phyloP scores from a whole-genome alignment of 257 asterid species.

The Pogostemon cablin region DNA sequence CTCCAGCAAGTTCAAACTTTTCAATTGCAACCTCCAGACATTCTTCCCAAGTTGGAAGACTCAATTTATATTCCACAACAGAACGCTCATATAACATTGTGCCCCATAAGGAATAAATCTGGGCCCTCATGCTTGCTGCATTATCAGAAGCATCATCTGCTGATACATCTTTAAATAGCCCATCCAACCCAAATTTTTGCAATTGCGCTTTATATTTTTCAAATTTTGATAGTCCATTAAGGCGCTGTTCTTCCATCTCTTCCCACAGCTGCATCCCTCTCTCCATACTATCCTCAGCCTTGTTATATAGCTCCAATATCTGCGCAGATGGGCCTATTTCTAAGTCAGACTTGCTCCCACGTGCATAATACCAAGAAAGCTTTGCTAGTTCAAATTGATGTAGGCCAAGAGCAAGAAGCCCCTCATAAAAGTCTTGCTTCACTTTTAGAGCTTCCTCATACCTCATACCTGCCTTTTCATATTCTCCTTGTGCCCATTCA shows the following conservation, averaged over 20 bases:
- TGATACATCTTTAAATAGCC: constrained; percentile 53
- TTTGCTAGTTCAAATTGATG: constrained; percentile 91
- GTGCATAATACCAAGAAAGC: constrained; percentile 72
- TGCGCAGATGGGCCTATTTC: constrained; percentile 56
- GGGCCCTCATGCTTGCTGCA: constrained; percentile 72
- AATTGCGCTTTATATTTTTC: constrained; percentile 67
- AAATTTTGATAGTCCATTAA: constrained; percentile 74
- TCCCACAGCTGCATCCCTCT: constrained; percentile 94
- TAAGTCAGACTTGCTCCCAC: constrained; percentile 56
- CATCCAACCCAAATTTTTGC: constrained; percentile 66
- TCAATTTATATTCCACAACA: constrained; percentile 82
- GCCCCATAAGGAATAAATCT: constrained; percentile 89
- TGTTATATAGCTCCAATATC: constrained; percentile 80
- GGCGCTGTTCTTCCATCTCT: constrained; percentile 89
- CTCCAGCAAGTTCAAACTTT: constrained; percentile 88
- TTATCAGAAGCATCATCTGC: constrained; percentile 71
- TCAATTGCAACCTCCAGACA: constrained; percentile 93
- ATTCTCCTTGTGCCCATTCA: constrained; percentile 75
- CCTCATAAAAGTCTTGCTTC: constrained; percentile 93
- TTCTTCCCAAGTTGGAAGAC: constrained; percentile 90
- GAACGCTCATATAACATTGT: constrained; percentile 90
- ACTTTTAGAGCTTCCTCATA: constrained; percentile 79
- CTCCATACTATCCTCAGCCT: constrained; percentile 95
- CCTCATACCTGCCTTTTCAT: constrained; percentile 63
- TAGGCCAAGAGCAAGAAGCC: constrained; percentile 89